phyloP scores from a whole-genome alignment of 176 grass and related monocot species.

The Leersia perrieri region DNA sequence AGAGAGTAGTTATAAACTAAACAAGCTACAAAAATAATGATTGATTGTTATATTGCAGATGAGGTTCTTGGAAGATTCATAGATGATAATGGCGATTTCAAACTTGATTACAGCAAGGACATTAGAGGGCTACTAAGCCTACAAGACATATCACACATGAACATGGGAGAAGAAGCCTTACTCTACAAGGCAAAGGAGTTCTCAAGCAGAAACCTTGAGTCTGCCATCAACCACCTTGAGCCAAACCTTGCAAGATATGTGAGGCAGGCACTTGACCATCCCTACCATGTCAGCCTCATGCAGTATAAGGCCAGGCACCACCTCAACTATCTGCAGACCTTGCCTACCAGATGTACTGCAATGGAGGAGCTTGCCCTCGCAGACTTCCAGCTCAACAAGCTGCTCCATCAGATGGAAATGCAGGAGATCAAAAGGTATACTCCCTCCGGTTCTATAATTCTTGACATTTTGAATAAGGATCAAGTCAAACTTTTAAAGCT shows the following conservation, averaged over 20 bases:
- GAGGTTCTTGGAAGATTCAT: constrained; percentile 45
- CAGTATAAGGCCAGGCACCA: constrained; percentile 60
- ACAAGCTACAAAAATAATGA: too few relatives aligned
- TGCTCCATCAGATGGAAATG: constrained; percentile 46
- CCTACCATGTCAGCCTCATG: constrained; percentile 55
- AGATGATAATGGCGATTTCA: constrained; percentile 36
- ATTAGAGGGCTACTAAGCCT: constrained; percentile 52
- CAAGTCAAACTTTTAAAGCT: too few relatives aligned
- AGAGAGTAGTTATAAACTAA: too few relatives aligned
- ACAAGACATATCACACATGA: constrained; percentile 60
- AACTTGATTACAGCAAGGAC: constrained; percentile 15
- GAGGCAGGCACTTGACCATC: constrained; percentile 49
- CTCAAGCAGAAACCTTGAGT: constrained; percentile 39
- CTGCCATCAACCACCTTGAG: neutral
- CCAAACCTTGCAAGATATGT: constrained; percentile 35
- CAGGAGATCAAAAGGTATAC: constrained; percentile 39
- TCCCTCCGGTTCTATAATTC: too few relatives aligned
- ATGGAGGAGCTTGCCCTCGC: constrained; percentile 44
- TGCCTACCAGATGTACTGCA: neutral
- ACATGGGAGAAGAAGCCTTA: constrained; percentile 40
- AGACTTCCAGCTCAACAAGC: constrained; percentile 49
- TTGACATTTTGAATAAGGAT: too few relatives aligned
- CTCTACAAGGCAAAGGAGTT: constrained; percentile 60
- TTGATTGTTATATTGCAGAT: neutral
- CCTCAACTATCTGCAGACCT: constrained; percentile 30